These are phyloP conservation scores for Pichia kluyveri DNA, from an alignment of 805 yeast genomes.

Conservation along the genomic window DNA sequence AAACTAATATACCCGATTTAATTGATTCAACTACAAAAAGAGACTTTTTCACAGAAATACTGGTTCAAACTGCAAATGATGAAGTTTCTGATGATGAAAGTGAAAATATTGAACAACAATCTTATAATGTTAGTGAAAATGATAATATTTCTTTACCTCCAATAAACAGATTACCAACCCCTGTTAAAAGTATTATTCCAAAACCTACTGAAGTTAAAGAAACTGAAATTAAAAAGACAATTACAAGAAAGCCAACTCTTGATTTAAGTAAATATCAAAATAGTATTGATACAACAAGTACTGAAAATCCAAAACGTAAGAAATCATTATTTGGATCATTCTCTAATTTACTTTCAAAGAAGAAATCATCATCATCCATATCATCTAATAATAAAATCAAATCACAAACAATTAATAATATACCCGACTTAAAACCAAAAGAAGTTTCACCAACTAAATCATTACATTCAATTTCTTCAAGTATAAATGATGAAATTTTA, in stretches of 20 bases:
- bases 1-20: background rate
- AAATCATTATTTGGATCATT: slow-evolving; percentile 17
- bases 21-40: background rate
- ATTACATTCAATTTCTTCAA: background rate
- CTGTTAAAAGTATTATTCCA: background rate
- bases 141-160: background rate
- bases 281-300: background rate
- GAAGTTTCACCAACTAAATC: slow-evolving; percentile 5
- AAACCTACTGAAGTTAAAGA: background rate
- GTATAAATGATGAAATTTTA: background rate
- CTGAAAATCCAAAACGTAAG: background rate
- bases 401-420: background rate
- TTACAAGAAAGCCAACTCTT: background rate
- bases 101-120: background rate
- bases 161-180: background rate
- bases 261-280: slow-evolving; percentile 4
- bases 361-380: background rate
- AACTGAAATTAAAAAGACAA: no score
- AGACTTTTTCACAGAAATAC: background rate
- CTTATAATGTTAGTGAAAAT: no score
- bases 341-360: slow-evolving; percentile 2
- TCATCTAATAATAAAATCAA: background rate
- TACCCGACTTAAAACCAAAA: no score
- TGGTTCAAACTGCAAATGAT: background rate
- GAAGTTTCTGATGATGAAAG: slow-evolving; percentile 6